Base-by-base conservation (phyloP, 768 basidiomycete species). In the Sporobolomyces pararoseus region DNA sequence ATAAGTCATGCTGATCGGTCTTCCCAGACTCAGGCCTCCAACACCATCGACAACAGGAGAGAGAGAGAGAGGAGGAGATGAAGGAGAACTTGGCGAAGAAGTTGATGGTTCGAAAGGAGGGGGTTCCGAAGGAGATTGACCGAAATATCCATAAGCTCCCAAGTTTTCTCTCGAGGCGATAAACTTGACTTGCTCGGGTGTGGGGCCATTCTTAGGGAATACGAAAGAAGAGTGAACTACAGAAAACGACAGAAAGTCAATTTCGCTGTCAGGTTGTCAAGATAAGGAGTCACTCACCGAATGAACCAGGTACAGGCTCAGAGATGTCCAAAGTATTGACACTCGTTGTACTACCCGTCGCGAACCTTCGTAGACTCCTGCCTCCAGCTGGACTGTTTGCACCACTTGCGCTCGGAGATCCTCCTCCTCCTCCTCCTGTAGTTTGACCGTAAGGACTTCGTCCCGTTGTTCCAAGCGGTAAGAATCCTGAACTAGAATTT, bases 371-470 rank as follows among this genome's bases (percentile, higher is more conserved):
- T 55, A 52, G 35, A 23, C 73, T 68, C 32, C 37, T 6, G 27
- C 27, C 59, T 19, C 44, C 69, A 9, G 19, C 10, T 53, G 59
- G 29, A 3, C 63, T 44, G 14, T 47, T 42, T 37, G 50, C 19
- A 3, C 61, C 66, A 5, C 14, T 27, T n/a, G 42, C 42, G 13
- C 58, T 31, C 27, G 42, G 58, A 6, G 57, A 39, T 58, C 57
- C 65, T 12, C 17, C 46, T 13, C 63, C 69, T 1, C 13, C 47
- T 14, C 21, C 47, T 13, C 63, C 69, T 1, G 10, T 37, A 9
- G 12, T 63, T 60, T 72, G 71, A 10, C 74, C 69, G 53, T 76
- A 73, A 29, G 72, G 71, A 27, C 71, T 72, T 54, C 53, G 14
- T 1, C 65, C 66, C 42, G 50, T 25, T 35, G 29, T 59, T 25